Evolutionary conservation across 1,284 basidiomycete species (phyloP).

Genomic region (Coriolopsis trogii): DNA sequence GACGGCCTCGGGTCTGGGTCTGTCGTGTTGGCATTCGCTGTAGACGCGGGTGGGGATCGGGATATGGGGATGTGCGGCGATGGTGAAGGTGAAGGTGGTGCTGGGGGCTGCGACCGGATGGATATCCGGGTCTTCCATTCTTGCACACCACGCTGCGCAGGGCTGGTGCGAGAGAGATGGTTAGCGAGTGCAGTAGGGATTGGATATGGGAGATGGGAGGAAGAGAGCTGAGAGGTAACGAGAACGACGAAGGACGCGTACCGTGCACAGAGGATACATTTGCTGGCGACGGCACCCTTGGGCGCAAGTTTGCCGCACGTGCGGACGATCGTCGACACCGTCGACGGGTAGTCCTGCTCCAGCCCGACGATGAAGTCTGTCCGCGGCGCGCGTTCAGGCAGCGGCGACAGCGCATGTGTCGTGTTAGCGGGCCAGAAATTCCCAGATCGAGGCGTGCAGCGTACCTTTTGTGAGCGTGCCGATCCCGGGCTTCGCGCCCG

Average conservation of each 20-base stretch:
- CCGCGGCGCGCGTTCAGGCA: neutral
- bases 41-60: too few species aligned
- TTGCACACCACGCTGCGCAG: conserved; percentile 23
- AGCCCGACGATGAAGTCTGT: conserved; percentile 83
- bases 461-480: conserved; percentile 75
- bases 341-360: conserved; percentile 85
- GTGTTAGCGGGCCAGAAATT: neutral
- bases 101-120: conserved; percentile 16
- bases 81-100: neutral
- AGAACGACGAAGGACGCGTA: too few species aligned
- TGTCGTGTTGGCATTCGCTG: too few species aligned
- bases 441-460: neutral
- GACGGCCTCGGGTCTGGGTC: neutral
- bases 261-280: conserved; percentile 78
- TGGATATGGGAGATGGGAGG: neutral
- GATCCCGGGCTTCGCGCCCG: conserved; percentile 62
- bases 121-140: conserved; percentile 30
- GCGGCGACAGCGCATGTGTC: too few species aligned
- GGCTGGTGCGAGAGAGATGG: conserved; percentile 5
- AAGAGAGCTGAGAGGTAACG: too few species aligned
- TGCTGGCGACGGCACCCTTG: conserved; percentile 52
- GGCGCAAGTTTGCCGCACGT: conserved; percentile 85
- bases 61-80: too few species aligned
- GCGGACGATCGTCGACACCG: conserved; percentile 84
- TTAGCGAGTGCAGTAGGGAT: neutral